A percentile compares a stretch with the other conserved stretches of the same genome.
phyloP scores from a whole-genome alignment of 306 rosid species.

The Trichosanthes truncata region DNA sequence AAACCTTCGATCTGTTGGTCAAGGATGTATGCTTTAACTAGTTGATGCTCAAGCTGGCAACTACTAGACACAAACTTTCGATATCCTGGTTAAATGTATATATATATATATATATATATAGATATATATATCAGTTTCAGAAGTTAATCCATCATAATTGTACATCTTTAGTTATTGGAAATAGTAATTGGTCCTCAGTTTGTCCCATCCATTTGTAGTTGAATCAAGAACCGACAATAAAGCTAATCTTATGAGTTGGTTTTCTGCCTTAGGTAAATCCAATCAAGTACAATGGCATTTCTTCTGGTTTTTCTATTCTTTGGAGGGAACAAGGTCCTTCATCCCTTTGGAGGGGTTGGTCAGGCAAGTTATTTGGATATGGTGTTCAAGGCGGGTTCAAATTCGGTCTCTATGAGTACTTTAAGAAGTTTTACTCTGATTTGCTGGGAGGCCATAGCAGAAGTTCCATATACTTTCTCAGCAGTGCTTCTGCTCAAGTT shows the following conservation, averaged over 20 bases:
- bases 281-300: constrained; percentile 37
- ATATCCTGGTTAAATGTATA: background rate
- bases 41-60: too few species aligned
- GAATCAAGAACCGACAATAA: background rate
- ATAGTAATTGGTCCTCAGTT: background rate
- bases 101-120: too few species aligned
- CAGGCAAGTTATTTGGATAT: constrained; percentile 55
- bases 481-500: constrained; percentile 58
- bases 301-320: constrained; percentile 45
- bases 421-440: constrained; percentile 51
- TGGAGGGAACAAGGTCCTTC: constrained; percentile 62
- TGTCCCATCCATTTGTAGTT: background rate
- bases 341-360: constrained; percentile 82
- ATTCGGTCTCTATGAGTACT: constrained; percentile 68
- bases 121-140: background rate
- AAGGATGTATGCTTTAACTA: too few species aligned
- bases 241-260: background rate
- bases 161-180: background rate
- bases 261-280: constrained; percentile 40
- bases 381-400: constrained; percentile 71
- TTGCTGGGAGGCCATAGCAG: constrained; percentile 22
- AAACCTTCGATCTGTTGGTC: too few species aligned
- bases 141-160: background rate
- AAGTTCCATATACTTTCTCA: constrained; percentile 46
- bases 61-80: too few species aligned